These are phyloP conservation scores for Gaultheria prostrata DNA, from an alignment of 148 eudicot species.

Conservation along the genomic window DNA sequence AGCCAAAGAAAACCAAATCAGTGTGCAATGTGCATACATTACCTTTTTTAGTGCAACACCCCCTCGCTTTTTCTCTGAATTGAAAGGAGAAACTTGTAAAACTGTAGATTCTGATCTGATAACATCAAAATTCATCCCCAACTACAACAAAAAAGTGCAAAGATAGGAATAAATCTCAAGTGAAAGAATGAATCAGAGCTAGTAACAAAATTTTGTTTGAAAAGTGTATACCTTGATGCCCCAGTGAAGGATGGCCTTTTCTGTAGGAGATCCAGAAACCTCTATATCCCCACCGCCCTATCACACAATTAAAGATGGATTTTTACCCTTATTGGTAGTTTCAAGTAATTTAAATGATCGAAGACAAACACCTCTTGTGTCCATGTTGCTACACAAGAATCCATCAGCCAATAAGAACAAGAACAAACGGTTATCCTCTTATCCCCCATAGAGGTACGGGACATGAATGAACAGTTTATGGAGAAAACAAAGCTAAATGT, in stretches of 20 bases:
- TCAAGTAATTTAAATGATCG: constrained; percentile 1
- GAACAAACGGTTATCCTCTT: constrained; percentile 4
- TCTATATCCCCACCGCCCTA: constrained; percentile 61
- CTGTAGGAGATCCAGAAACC: constrained; percentile 93
- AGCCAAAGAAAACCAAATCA: neutral
- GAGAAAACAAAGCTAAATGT: neutral
- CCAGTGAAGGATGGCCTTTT: constrained; percentile 86
- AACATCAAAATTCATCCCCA: constrained; percentile 83
- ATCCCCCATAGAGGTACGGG: neutral
- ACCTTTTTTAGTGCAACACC: constrained; percentile 85
- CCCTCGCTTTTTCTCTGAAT: constrained; percentile 85
- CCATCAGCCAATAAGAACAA: neutral
- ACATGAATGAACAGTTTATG: neutral
- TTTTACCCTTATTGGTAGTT: neutral
- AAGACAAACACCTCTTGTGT: neutral
- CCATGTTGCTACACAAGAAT: neutral
- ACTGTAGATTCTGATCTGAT: constrained; percentile 60
- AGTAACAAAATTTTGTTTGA: neutral
- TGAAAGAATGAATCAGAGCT: neutral
- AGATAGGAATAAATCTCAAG: constrained; percentile 13
- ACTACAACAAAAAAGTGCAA: constrained; percentile 30
- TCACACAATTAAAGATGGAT: neutral
- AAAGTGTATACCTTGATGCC: constrained; percentile 58
- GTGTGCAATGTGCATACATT: constrained; percentile 16
- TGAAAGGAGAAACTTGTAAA: constrained; percentile 82